Conservation (phyloP, 1,284 basidiomycete genomes). For the Malassezia sp. region DNA sequence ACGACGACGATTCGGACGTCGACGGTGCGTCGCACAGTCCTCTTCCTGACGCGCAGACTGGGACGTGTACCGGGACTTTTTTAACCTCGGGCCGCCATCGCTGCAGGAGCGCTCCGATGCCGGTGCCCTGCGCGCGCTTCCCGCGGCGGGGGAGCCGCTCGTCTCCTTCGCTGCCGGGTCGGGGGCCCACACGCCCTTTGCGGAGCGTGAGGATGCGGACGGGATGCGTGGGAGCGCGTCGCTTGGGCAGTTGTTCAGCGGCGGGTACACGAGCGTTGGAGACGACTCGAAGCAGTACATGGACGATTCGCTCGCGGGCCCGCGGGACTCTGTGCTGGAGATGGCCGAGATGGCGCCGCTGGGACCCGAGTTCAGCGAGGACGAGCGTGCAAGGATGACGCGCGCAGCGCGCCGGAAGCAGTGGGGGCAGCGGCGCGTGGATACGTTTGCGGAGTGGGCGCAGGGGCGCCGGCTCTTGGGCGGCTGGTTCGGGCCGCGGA, state of each 20-base stretch:
- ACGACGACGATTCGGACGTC: neutral
- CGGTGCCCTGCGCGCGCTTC: too few relatives aligned
- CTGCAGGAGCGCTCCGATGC: too few relatives aligned
- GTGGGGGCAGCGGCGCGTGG: neutral
- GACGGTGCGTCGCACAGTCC: neutral
- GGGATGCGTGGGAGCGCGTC: too few relatives aligned
- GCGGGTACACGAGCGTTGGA: too few relatives aligned
- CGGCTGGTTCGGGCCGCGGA: slow-evolving; percentile 8
- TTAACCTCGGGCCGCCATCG: too few relatives aligned
- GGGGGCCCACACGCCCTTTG: too few relatives aligned
- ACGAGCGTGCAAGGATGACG: slow-evolving; percentile 12
- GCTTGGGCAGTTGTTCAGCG: too few relatives aligned
- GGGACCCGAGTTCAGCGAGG: slow-evolving; percentile 6
- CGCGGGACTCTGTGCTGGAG: slow-evolving; percentile 2
- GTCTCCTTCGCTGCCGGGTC: too few relatives aligned
- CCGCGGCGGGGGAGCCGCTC: too few relatives aligned
- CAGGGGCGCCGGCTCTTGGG: slow-evolving; percentile 1
- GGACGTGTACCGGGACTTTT: slow-evolving; percentile 15
- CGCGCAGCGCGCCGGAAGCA: slow-evolving; percentile 3
- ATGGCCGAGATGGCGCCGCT: slow-evolving; percentile 10
- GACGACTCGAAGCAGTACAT: too few relatives aligned
- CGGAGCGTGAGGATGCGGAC: too few relatives aligned
- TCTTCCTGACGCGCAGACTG: slow-evolving; percentile 6
- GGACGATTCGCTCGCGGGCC: too few relatives aligned
- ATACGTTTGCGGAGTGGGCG: slow-evolving; percentile 3